A percentile compares a stretch with the other conserved stretches of the same genome.
These are phyloP conservation scores for Drosera spatulata DNA, from an alignment of 179 eudicot genomes.

Conservation along the genomic window DNA sequence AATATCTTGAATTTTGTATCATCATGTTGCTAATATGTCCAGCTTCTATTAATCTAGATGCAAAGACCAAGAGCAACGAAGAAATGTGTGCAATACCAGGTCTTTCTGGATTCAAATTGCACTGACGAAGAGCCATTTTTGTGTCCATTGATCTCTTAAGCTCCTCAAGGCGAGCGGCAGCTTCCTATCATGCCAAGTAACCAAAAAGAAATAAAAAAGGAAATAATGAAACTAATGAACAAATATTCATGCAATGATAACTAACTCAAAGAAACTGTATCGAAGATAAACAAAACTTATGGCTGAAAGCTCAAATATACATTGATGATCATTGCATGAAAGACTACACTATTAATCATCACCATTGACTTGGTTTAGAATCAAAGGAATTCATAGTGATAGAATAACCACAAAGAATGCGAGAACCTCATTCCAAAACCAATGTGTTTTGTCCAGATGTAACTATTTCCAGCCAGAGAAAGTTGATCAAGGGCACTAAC, in stretches of 20 bases:
- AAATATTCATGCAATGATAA: conserved; percentile 1
- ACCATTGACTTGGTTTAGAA: too few relatives aligned
- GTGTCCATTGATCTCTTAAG: conserved; percentile 76
- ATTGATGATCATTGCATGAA: not conserved
- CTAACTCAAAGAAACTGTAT: not conserved
- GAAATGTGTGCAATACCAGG: conserved; percentile 46
- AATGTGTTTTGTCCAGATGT: too few relatives aligned
- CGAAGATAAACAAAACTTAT: not conserved
- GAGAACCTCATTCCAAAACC: too few relatives aligned
- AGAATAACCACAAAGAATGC: too few relatives aligned
- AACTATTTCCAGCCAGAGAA: too few relatives aligned
- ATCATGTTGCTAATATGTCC: too few relatives aligned
- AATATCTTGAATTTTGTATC: too few relatives aligned
- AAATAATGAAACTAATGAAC: not conserved
- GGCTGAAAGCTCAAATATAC: not conserved
- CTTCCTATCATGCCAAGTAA: conserved; percentile 43
- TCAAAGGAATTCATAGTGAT: too few relatives aligned
- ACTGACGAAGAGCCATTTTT: conserved; percentile 72
- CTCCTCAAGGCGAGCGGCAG: conserved; percentile 78
- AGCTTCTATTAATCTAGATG: not conserved
- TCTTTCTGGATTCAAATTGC: conserved; percentile 81
- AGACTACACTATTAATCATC: too few relatives aligned
- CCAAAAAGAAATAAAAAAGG: not conserved
- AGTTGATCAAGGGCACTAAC: too few relatives aligned
- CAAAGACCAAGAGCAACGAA: not conserved